Percentiles rank a stretch among this genome's conserved stretches.
Conservation (phyloP, 2,329 filamentous ascomycete genomes). For the Metarhizium rileyi region DNA sequence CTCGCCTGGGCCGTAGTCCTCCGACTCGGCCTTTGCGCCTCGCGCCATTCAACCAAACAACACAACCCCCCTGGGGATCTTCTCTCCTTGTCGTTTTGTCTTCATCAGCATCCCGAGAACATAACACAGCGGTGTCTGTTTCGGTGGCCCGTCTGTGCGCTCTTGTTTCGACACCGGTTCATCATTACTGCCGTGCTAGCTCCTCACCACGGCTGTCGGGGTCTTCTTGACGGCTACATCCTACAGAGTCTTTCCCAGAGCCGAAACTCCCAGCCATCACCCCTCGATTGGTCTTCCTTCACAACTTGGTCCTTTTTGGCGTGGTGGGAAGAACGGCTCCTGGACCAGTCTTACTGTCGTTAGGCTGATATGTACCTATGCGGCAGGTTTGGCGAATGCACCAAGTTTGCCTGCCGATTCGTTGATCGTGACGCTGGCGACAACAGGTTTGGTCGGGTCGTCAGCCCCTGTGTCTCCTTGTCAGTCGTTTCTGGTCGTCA, state of each 20-base stretch:
- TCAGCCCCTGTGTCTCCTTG: too few species aligned
- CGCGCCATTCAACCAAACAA: neutral
- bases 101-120: neutral
- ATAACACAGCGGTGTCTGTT: neutral
- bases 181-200: neutral
- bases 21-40: too few species aligned
- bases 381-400: neutral
- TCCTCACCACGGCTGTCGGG: neutral
- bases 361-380: neutral
- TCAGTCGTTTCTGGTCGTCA: too few species aligned
- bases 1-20: neutral
- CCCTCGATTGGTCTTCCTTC: neutral
- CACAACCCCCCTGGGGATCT: neutral
- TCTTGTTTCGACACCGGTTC: neutral
- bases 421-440: neutral
- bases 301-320: neutral
- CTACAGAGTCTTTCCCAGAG: neutral
- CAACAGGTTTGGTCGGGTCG: too few species aligned
- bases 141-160: neutral
- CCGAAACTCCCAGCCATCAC: neutral
- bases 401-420: neutral
- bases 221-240: neutral
- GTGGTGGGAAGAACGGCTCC: neutral
- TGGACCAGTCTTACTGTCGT: neutral
- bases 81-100: neutral